A percentile compares a stretch with the other conserved stretches of the same genome.
These are phyloP conservation scores for Fusarium bactridioides DNA, from an alignment of 2,329 filamentous ascomycete genomes.

Conservation along the genomic window DNA sequence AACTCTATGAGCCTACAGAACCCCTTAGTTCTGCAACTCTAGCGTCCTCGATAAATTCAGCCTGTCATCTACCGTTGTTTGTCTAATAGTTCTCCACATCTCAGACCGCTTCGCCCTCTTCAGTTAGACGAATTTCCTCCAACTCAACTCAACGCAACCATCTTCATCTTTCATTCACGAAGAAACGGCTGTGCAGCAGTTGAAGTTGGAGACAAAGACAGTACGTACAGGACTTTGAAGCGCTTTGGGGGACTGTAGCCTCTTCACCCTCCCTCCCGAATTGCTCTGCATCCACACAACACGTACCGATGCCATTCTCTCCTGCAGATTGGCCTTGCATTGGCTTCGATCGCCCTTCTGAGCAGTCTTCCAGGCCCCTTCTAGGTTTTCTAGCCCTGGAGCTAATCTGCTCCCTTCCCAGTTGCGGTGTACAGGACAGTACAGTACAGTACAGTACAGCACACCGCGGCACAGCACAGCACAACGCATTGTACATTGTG, in stretches of 20 bases:
- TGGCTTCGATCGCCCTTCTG: conserved; percentile 24
- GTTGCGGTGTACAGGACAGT: conserved; percentile 15
- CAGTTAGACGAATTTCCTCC: neutral
- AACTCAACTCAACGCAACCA: neutral
- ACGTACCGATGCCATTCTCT: conserved; percentile 13
- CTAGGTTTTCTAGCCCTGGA: conserved; percentile 27
- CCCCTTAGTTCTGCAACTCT: conserved; percentile 3
- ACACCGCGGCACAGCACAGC: neutral
- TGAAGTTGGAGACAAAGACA: neutral
- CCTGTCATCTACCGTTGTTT: conserved; percentile 2
- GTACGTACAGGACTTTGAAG: neutral
- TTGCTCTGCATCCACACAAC: conserved; percentile 8
- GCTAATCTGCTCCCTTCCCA: neutral
- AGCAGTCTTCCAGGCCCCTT: conserved; percentile 17
- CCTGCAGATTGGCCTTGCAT: conserved; percentile 26
- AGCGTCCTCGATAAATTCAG: conserved; percentile 3
- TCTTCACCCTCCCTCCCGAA: neutral
- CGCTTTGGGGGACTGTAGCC: neutral
- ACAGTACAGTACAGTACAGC: neutral
- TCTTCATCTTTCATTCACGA: neutral
- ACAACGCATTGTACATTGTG: neutral
- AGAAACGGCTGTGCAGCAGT: neutral
- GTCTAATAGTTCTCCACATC: neutral
- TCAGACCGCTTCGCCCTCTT: neutral
- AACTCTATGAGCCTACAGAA: conserved; percentile 28